A percentile compares a stretch with the other conserved stretches of the same genome.
Evolutionary conservation across 441 rosid species (phyloP).

Genomic region (Dalechampia spathulata): DNA sequence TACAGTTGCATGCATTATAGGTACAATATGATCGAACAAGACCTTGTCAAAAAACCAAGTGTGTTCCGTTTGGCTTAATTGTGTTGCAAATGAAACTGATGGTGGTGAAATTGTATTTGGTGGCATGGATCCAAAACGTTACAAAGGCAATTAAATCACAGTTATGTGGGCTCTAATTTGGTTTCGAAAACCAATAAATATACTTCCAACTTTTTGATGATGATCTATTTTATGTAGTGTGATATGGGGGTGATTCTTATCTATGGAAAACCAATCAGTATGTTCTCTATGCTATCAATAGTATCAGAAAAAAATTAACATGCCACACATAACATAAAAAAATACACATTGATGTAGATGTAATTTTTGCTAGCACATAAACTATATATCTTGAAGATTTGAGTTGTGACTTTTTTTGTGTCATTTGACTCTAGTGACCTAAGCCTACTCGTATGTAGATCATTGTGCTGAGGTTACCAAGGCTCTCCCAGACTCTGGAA

Average conservation of each 20-base stretch:
- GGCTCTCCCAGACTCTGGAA: conserved; percentile 81
- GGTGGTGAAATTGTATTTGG: conserved; percentile 85
- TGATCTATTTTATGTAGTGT: too few relatives aligned
- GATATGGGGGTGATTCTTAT: conserved; percentile 78
- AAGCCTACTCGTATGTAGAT: conserved; percentile 32
- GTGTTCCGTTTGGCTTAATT: conserved; percentile 87
- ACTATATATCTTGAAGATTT: too few relatives aligned
- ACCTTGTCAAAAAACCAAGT: conserved; percentile 50
- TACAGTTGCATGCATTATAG: conserved; percentile 26
- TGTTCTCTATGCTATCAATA: conserved; percentile 1
- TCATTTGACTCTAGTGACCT: conserved; percentile 1
- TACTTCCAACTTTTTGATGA: too few relatives aligned
- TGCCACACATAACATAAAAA: too few relatives aligned
- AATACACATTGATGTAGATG: too few relatives aligned
- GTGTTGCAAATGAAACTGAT: conserved; percentile 44
- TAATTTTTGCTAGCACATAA: too few relatives aligned
- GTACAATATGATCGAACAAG: conserved; percentile 81
- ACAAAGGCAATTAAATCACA: conserved; percentile 66
- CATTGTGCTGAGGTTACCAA: conserved; percentile 55
- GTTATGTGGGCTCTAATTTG: too few relatives aligned
- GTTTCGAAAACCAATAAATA: too few relatives aligned
- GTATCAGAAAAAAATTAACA: too few relatives aligned
- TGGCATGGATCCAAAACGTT: conserved; percentile 68
- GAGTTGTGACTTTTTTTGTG: too few relatives aligned
- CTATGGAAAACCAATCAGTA: conserved; percentile 60